Percentiles rank a stretch among this genome's conserved stretches.
Conservation (phyloP, 2,329 filamentous ascomycete genomes). For the Penicillium sp. region DNA sequence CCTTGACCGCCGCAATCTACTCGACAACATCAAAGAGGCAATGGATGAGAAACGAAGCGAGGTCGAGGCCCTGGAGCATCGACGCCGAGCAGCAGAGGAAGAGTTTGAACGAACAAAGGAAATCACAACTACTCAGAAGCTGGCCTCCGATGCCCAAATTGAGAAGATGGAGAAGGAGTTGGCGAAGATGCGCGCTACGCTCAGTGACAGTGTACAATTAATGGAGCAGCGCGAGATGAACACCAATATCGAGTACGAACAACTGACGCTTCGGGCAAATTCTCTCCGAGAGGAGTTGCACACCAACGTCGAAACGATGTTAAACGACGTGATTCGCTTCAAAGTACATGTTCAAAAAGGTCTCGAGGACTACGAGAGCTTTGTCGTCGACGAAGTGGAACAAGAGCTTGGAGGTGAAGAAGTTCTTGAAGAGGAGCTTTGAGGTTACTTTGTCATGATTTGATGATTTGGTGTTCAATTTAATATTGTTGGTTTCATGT, state of each 20-base stretch:
- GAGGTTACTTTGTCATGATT: conserved; percentile 14
- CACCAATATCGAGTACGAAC: conserved; percentile 93
- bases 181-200: conserved; percentile 80
- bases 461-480: conserved; percentile 11
- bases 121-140: conserved; percentile 79
- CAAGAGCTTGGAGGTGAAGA: conserved; percentile 70
- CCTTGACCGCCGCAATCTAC: conserved; percentile 88
- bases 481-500: conserved; percentile 9
- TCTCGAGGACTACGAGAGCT: conserved; percentile 89
- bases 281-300: conserved; percentile 94
- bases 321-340: conserved; percentile 97
- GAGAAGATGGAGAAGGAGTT: conserved; percentile 99
- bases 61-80: conserved; percentile 86
- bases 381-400: conserved; percentile 91
- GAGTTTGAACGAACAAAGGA: conserved; percentile 95
- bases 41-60: conserved; percentile 94
- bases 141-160: conserved; percentile 86
- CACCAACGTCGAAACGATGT: conserved; percentile 90
- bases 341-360: conserved; percentile 95
- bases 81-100: conserved; percentile 81
- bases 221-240: conserved; percentile 97
- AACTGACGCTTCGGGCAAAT: conserved; percentile 79
- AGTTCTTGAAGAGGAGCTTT: conserved; percentile 33
- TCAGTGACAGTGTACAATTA: conserved; percentile 82
- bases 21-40: conserved; percentile 93